Conservation (phyloP, 352 stramenopile species). For the Phytopythium litorale region DNA sequence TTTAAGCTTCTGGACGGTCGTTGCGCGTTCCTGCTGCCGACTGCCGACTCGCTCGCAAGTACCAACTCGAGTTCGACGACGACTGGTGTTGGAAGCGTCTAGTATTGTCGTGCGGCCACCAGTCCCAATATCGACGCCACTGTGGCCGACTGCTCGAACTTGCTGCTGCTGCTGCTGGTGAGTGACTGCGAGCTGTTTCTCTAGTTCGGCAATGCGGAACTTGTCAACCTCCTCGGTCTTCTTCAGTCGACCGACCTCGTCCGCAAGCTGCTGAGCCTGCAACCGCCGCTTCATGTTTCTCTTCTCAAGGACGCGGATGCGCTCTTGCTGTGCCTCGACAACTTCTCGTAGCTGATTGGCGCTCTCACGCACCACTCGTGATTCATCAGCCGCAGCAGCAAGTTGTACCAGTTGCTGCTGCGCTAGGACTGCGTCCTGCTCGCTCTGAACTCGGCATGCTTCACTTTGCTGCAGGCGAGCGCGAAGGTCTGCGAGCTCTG, state of each 20-base stretch:
- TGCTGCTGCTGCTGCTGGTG: background rate
- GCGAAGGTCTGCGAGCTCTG: background rate
- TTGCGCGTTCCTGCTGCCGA: background rate
- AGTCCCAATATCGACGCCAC: background rate
- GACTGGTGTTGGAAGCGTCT: background rate
- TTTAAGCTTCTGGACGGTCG: conserved; percentile 1
- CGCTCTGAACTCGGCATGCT: background rate
- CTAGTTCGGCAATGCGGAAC: conserved; percentile 3
- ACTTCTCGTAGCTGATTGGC: background rate
- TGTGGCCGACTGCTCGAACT: background rate
- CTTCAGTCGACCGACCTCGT: conserved; percentile 3
- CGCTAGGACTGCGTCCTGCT: background rate
- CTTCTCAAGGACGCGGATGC: conserved; percentile 4
- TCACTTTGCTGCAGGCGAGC: background rate
- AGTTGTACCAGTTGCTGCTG: background rate
- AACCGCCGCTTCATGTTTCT: background rate
- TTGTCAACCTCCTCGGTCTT: conserved; percentile 4
- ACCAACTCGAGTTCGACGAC: background rate
- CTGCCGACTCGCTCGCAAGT: background rate
- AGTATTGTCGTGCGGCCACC: background rate
- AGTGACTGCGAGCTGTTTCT: conserved; percentile 3
- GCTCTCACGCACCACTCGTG: background rate
- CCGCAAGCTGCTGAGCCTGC: conserved; percentile 1
- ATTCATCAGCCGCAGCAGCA: background rate
- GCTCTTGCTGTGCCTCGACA: background rate